phyloP scores from a whole-genome alignment of 2,329 filamentous ascomycete genomes.

The Hypoxylon sp. region DNA sequence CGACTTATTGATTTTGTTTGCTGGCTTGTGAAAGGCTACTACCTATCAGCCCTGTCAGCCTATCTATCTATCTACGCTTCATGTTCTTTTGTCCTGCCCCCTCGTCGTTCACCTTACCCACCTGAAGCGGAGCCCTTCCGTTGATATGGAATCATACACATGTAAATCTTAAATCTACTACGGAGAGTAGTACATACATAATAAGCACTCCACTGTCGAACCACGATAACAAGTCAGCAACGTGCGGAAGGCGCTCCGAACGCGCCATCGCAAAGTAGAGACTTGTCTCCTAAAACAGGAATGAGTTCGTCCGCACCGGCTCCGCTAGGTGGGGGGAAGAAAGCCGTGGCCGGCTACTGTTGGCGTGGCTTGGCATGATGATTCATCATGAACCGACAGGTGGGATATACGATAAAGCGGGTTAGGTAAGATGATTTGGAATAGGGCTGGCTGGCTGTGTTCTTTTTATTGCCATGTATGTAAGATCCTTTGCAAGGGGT shows the following conservation, averaged over 20 bases:
- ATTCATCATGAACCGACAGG: slow-evolving; percentile 14
- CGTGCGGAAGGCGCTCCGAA: slow-evolving; percentile 17
- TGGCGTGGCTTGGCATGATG: slow-evolving; percentile 4
- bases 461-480: neutral
- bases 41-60: too few species aligned
- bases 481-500: neutral
- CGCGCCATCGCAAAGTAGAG: neutral
- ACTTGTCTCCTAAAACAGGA: neutral
- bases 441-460: too few species aligned
- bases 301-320: slow-evolving; percentile 16
- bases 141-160: neutral
- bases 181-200: too few species aligned
- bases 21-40: neutral
- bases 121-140: slow-evolving; percentile 1
- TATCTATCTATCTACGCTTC: neutral
- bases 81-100: neutral
- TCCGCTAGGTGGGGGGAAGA: slow-evolving; percentile 25
- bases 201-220: too few species aligned
- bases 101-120: slow-evolving; percentile 32
- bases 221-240: slow-evolving; percentile 1
- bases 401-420: neutral
- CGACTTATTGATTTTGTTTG: neutral
- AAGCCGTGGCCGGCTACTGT: slow-evolving; percentile 19
- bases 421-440: neutral
- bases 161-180: neutral